These are phyloP conservation scores for Wickerhamomyces ciferrii DNA, from an alignment of 805 yeast species.

Conservation along the genomic window DNA sequence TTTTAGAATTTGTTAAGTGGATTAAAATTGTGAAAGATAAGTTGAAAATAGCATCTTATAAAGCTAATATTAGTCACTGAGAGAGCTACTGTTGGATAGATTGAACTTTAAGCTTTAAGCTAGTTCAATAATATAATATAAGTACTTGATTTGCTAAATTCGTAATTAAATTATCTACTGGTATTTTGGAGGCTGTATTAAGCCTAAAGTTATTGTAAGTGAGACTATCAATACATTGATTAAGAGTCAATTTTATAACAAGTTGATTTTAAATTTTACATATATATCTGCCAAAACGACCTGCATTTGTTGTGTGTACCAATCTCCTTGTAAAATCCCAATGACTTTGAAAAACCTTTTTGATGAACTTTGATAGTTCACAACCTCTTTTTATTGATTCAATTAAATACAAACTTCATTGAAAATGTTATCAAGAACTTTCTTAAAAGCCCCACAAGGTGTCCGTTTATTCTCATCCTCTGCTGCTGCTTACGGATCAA, in stretches of 20 bases:
- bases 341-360: neutral
- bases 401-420: no score
- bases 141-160: no score
- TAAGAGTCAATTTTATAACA: no score
- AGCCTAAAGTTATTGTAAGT: no score
- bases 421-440: conserved; percentile 1
- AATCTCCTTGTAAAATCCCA: neutral
- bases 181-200: no score
- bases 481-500: conserved; percentile 34
- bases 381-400: neutral
- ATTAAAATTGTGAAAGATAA: conserved; percentile 5
- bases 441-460: neutral
- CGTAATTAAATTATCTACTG: no score
- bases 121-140: no score
- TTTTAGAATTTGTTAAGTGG: conserved; percentile 21
- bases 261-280: no score
- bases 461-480: conserved; percentile 42
- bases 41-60: conserved; percentile 2
- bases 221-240: no score
- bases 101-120: no score
- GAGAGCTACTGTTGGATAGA: no score
- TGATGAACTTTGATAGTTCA: neutral
- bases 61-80: no score
- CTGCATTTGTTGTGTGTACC: neutral
- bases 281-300: neutral